These are phyloP conservation scores for Telfairia occidentalis DNA, from an alignment of 331 rosid genomes.

Conservation along the genomic window DNA sequence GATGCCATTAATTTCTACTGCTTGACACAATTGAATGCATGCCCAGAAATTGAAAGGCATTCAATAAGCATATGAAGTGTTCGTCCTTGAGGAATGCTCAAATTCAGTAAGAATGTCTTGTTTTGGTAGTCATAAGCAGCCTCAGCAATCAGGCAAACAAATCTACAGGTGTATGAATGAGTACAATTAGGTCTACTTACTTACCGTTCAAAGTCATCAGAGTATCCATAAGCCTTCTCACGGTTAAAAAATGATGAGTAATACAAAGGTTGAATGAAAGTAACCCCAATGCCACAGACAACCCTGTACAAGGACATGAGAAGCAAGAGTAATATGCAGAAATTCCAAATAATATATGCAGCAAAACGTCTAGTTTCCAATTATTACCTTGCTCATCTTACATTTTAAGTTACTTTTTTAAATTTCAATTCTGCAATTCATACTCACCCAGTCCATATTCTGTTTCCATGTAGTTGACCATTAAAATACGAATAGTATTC, in stretches of 20 bases:
- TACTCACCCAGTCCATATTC: constrained; percentile 78
- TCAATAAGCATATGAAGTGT: background rate
- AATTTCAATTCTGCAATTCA: constrained; percentile 1
- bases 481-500: constrained; percentile 64
- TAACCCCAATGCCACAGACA: constrained; percentile 72
- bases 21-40: background rate
- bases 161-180: background rate
- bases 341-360: constrained; percentile 12
- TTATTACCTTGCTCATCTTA: background rate
- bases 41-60: background rate
- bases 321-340: constrained; percentile 19
- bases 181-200: constrained; percentile 1
- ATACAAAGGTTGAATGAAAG: constrained; percentile 61
- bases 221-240: constrained; percentile 60
- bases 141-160: background rate
- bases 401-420: background rate
- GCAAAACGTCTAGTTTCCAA: background rate
- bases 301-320: constrained; percentile 41
- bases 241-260: constrained; percentile 64
- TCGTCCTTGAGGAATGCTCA: background rate
- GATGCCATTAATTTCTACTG: background rate
- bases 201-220: constrained; percentile 91
- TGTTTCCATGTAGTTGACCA: constrained; percentile 76
- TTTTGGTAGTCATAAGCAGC: background rate
- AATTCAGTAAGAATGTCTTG: background rate